A percentile compares a stretch with the other conserved stretches of the same genome.
Conservation (phyloP, 2,329 filamentous ascomycete genomes). For the Drechslerella dactyloides region DNA sequence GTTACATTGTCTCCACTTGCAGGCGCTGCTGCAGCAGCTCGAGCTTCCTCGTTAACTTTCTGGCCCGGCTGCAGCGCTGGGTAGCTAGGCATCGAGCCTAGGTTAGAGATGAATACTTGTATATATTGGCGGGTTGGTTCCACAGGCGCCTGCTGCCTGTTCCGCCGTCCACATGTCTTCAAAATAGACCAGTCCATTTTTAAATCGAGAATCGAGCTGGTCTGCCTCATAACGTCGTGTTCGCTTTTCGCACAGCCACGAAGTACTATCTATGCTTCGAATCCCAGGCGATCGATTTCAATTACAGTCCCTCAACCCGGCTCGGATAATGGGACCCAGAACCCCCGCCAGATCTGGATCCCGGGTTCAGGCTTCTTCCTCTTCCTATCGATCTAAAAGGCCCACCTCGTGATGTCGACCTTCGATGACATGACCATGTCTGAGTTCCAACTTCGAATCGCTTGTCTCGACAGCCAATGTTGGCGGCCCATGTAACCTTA, state of each 20-base stretch:
- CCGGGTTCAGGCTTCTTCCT: slow-evolving; percentile 6
- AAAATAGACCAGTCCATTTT: slow-evolving; percentile 10
- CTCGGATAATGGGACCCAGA: slow-evolving; percentile 28
- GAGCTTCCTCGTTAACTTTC: slow-evolving; percentile 14
- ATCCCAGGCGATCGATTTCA: slow-evolving; percentile 15
- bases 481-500: slow-evolving; percentile 29
- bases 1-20: slow-evolving; percentile 47
- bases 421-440: slow-evolving; percentile 3
- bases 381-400: neutral
- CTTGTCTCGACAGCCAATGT: slow-evolving; percentile 25
- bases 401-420: slow-evolving; percentile 35
- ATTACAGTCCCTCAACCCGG: neutral
- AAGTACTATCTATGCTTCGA: slow-evolving; percentile 17
- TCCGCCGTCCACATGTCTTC: slow-evolving; percentile 6
- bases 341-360: slow-evolving; percentile 4
- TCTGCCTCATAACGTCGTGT: slow-evolving; percentile 6
- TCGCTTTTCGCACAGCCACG: too few species aligned
- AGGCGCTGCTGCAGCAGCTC: slow-evolving; percentile 5
- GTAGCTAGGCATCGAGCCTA: neutral
- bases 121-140: slow-evolving; percentile 8
- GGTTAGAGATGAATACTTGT: neutral
- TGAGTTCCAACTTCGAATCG: neutral
- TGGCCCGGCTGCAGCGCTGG: too few species aligned
- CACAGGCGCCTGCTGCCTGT: slow-evolving; percentile 14
- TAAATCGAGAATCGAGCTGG: too few species aligned